These are phyloP conservation scores for Anethum foeniculum DNA, from an alignment of 140 eudicot genomes.

Conservation along the genomic window DNA sequence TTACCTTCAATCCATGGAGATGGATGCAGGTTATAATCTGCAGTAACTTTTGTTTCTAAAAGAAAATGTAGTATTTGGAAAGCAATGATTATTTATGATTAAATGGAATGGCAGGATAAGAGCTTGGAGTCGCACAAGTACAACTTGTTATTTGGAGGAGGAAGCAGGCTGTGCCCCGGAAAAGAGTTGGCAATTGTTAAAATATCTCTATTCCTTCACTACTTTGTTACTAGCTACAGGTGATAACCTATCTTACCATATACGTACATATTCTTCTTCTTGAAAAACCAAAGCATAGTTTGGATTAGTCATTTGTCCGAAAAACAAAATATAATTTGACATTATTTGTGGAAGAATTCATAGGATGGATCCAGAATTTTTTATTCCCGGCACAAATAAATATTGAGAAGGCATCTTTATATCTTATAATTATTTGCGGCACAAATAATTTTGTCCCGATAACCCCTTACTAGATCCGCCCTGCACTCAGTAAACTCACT, in stretches of 20 bases:
- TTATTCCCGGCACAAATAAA: too few relatives aligned
- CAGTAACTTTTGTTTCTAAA: neutral
- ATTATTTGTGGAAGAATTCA: too few relatives aligned
- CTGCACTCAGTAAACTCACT: too few relatives aligned
- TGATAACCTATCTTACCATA: conserved; percentile 11
- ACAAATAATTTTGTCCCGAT: too few relatives aligned
- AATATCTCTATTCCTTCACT: conserved; percentile 51
- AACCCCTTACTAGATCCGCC: too few relatives aligned
- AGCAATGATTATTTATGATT: neutral
- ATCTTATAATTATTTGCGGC: too few relatives aligned
- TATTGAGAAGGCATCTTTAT: too few relatives aligned
- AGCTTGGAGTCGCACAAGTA: conserved; percentile 36
- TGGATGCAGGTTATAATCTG: conserved; percentile 40
- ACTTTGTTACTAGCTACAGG: conserved; percentile 64
- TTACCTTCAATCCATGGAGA: conserved; percentile 58
- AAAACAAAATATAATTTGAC: neutral
- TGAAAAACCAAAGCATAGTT: neutral
- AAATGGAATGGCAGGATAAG: conserved; percentile 30
- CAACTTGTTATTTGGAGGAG: conserved; percentile 48
- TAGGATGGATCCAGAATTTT: too few relatives aligned
- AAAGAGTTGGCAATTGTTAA: conserved; percentile 42
- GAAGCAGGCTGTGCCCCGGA: conserved; percentile 50
- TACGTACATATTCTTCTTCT: neutral
- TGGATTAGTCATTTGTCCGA: too few relatives aligned
- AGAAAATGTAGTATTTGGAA: neutral